These are phyloP conservation scores for Mortierella sp. DNA, from an alignment of 371 early-diverging fungal species.

Conservation along the genomic window DNA sequence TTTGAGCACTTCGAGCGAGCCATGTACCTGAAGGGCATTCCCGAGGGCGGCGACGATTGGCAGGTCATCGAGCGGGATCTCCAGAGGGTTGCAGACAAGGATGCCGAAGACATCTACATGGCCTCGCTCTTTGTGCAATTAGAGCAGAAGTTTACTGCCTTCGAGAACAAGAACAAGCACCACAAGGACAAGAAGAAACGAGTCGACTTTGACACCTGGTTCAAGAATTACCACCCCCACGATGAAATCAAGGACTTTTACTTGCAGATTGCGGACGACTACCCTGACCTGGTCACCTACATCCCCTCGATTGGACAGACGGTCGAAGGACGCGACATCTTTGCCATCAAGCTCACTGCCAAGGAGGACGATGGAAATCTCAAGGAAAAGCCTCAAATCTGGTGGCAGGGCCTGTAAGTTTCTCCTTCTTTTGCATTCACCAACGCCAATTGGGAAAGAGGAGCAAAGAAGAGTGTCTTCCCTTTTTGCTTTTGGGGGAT, in stretches of 20 bases:
- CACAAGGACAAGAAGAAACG: slow-evolving; percentile 16
- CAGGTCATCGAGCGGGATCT: slow-evolving; percentile 45
- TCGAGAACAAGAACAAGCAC: neutral
- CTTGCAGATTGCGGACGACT: slow-evolving; percentile 57
- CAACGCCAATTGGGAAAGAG: neutral
- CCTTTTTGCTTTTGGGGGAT: neutral
- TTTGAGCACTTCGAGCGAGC: slow-evolving; percentile 29
- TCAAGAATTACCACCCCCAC: slow-evolving; percentile 65
- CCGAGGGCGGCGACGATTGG: slow-evolving; percentile 40
- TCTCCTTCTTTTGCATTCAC: neutral
- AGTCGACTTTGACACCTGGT: slow-evolving; percentile 59
- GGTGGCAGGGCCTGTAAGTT: slow-evolving; percentile 63
- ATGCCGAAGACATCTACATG: slow-evolving; percentile 38
- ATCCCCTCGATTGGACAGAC: slow-evolving; percentile 70
- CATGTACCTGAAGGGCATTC: slow-evolving; percentile 24
- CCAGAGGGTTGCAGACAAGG: slow-evolving; percentile 32
- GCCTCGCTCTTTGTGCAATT: slow-evolving; percentile 17
- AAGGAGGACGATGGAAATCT: slow-evolving; percentile 30
- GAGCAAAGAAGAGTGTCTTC: neutral
- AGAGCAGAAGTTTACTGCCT: neutral
- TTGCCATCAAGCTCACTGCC: slow-evolving; percentile 63
- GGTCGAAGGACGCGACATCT: slow-evolving; percentile 63
- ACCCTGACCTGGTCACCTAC: slow-evolving; percentile 55
- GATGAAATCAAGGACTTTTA: slow-evolving; percentile 60
- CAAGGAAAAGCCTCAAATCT: slow-evolving; percentile 62